Percentiles rank a stretch among this genome's conserved stretches.
Conservation (phyloP, 805 yeast genomes). For the Barnettozyma sp. region DNA sequence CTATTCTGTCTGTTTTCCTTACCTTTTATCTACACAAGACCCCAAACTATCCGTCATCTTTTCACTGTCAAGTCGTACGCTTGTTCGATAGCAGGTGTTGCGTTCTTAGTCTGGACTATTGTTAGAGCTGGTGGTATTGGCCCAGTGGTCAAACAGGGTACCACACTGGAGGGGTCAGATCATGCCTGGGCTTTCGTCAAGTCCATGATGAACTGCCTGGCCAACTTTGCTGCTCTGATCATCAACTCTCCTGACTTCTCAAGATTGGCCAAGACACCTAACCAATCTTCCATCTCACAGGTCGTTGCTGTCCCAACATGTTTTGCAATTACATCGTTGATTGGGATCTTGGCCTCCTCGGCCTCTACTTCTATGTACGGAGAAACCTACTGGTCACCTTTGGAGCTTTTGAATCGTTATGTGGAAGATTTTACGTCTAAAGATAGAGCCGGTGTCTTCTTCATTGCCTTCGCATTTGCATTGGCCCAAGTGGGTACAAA, state of each 20-base stretch:
- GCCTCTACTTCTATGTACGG: constrained; percentile 66
- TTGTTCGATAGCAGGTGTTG: constrained; percentile 79
- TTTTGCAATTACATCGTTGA: constrained; percentile 73
- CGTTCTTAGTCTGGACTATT: constrained; percentile 77
- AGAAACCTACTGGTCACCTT: constrained; percentile 74
- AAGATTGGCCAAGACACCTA: constrained; percentile 61
- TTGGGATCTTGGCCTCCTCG: constrained; percentile 80
- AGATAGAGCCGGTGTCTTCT: constrained; percentile 73
- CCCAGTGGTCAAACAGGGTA: constrained; percentile 52
- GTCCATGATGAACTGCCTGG: constrained; percentile 71
- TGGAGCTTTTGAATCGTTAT: constrained; percentile 55
- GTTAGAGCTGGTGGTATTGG: constrained; percentile 78
- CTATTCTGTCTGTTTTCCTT: constrained; percentile 74
- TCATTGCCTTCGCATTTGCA: constrained; percentile 63
- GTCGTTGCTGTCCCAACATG: constrained; percentile 63
- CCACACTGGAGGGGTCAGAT: constrained; percentile 47
- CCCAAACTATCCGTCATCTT: constrained; percentile 75
- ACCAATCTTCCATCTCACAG: constrained; percentile 50
- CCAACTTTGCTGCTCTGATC: constrained; percentile 85
- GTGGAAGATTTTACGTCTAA: constrained; percentile 49
- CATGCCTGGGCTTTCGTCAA: constrained; percentile 80
- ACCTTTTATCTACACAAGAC: constrained; percentile 76
- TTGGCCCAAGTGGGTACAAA: constrained; percentile 76
- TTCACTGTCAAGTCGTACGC: constrained; percentile 75
- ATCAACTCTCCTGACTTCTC: constrained; percentile 87